These are phyloP conservation scores for Saccharomycopsis phalli DNA, from an alignment of 1,139 yeast species.

Conservation along the genomic window DNA sequence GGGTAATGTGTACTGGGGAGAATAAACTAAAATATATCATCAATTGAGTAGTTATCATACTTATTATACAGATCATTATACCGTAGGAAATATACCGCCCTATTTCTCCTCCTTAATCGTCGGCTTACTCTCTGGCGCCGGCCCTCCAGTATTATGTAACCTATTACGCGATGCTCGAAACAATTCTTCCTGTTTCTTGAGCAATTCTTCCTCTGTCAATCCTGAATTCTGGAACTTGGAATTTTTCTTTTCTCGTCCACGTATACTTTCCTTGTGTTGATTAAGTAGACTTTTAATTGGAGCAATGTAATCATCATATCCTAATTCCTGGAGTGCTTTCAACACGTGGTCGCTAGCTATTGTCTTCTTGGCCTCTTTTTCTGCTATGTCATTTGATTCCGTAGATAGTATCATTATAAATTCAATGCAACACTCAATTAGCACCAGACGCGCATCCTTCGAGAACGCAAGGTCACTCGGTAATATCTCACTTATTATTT, in stretches of 20 bases:
- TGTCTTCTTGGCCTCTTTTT: slow-evolving; percentile 90
- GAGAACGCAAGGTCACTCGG: slow-evolving; percentile 83
- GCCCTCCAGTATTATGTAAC: slow-evolving; percentile 36
- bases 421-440: slow-evolving; percentile 93
- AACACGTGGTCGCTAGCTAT: slow-evolving; percentile 95
- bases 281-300: slow-evolving; percentile 71
- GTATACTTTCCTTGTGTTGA: slow-evolving; percentile 82
- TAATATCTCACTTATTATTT: slow-evolving; percentile 80
- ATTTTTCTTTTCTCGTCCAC: slow-evolving; percentile 84
- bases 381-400: slow-evolving; percentile 93
- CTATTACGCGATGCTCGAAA: slow-evolving; percentile 83
- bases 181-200: slow-evolving; percentile 86
- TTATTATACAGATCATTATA: too few relatives aligned
- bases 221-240: slow-evolving; percentile 93
- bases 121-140: background rate
- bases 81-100: too few relatives aligned
- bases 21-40: too few relatives aligned
- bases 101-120: background rate
- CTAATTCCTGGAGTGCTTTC: slow-evolving; percentile 81
- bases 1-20: too few relatives aligned
- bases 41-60: too few relatives aligned
- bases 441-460: slow-evolving; percentile 90
- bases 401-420: slow-evolving; percentile 91
- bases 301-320: slow-evolving; percentile 77
- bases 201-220: slow-evolving; percentile 80